Evolutionary conservation across 169 alveolate species (phyloP).

Genomic region (Cryptosporidium xiaoi): DNA sequence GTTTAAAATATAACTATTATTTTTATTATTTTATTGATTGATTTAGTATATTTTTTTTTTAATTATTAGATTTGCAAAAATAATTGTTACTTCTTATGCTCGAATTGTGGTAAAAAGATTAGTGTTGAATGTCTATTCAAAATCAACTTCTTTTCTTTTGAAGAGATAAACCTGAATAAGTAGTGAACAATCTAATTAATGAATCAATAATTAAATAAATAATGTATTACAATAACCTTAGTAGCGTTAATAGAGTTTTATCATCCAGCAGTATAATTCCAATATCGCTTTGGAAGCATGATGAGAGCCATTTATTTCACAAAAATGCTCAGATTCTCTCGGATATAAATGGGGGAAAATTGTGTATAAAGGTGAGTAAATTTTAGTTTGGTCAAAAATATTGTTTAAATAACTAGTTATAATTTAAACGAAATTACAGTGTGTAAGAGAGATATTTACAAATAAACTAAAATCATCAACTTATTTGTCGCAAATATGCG

Average conservation of each 20-base stretch:
- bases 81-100: no score
- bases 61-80: no score
- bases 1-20: no score
- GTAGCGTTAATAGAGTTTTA: background rate
- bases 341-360: constrained; percentile 16
- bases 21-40: no score
- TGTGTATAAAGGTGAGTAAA: constrained; percentile 49
- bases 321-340: constrained; percentile 11
- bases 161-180: no score
- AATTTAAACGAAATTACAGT: constrained; percentile 4
- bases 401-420: background rate
- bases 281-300: constrained; percentile 18
- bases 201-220: no score
- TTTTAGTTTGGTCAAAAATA: background rate
- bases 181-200: no score
- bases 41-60: no score
- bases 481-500: constrained; percentile 37
- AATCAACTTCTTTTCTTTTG: no score
- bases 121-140: no score
- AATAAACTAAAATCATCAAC: constrained; percentile 12
- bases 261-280: constrained; percentile 13
- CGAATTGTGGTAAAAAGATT: no score
- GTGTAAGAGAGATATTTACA: constrained; percentile 12
- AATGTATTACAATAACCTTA: background rate
- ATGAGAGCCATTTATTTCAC: constrained; percentile 26